Evolutionary conservation across 176 grass and related monocot genomes (phyloP).

Genomic region (Phoenix dactylifera): DNA sequence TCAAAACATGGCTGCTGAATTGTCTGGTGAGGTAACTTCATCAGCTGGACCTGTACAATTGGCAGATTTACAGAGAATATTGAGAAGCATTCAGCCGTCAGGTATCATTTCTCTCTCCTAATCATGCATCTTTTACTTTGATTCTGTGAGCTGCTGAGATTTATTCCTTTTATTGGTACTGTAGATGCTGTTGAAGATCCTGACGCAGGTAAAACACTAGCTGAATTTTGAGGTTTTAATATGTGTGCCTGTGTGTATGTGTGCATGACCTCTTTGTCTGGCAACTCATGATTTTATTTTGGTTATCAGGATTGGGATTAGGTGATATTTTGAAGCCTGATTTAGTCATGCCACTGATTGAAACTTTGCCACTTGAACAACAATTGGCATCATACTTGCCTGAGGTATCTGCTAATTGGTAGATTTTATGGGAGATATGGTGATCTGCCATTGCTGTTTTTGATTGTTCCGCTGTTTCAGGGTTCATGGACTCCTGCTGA

Average conservation of each 20-base stretch:
- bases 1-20: conserved; percentile 82
- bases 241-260: too few species aligned
- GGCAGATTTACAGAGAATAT: conserved; percentile 86
- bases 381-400: conserved; percentile 36
- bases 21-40: conserved; percentile 89
- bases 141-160: background rate
- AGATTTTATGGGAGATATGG: conserved; percentile 31
- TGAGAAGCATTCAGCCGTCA: conserved; percentile 87
- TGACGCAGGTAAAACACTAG: conserved; percentile 59
- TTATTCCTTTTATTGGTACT: conserved; percentile 9
- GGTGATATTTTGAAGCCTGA: conserved; percentile 92
- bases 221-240: too few species aligned
- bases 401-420: conserved; percentile 29
- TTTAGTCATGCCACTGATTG: conserved; percentile 64
- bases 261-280: background rate
- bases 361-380: conserved; percentile 68
- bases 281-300: background rate
- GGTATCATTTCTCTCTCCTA: conserved; percentile 30
- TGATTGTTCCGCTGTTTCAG: conserved; percentile 41
- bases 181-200: conserved; percentile 54
- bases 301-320: conserved; percentile 60
- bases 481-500: conserved; percentile 62
- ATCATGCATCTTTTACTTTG: too few species aligned
- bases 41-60: conserved; percentile 73
- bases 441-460: background rate